Conservation (phyloP, 2,329 filamentous ascomycete genomes). For the Diaporthe capsici region DNA sequence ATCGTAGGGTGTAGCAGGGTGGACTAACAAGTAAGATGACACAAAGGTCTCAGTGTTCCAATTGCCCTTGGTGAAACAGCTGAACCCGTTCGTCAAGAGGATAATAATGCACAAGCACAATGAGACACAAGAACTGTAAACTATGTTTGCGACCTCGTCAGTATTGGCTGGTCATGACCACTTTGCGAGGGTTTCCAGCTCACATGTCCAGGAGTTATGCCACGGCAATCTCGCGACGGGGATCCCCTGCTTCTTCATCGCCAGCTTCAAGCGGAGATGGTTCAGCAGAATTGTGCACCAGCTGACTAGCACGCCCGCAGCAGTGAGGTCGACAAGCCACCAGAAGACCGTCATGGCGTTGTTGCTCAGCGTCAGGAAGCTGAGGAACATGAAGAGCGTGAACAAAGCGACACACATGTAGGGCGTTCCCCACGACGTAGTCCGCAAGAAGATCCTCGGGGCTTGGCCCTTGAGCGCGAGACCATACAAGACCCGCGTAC, state of each 20-base stretch:
- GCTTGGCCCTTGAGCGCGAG: slow-evolving; percentile 72
- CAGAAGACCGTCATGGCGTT: slow-evolving; percentile 74
- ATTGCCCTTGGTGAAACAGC: slow-evolving; percentile 71
- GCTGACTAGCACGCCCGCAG: slow-evolving; percentile 73
- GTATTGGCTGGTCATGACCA: not conserved
- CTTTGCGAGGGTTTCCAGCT: slow-evolving; percentile 46
- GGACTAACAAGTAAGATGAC: slow-evolving; percentile 72
- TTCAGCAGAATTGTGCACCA: slow-evolving; percentile 74
- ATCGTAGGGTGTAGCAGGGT: not conserved
- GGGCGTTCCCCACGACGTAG: slow-evolving; percentile 66
- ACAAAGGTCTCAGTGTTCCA: slow-evolving; percentile 72
- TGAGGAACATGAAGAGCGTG: slow-evolving; percentile 67
- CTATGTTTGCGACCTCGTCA: slow-evolving; percentile 50
- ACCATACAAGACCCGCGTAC: slow-evolving; percentile 71
- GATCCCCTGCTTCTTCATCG: slow-evolving; percentile 69
- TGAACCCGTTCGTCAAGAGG: slow-evolving; percentile 78
- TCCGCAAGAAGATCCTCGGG: slow-evolving; percentile 68
- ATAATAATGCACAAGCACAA: slow-evolving; percentile 74
- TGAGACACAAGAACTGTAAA: slow-evolving; percentile 72
- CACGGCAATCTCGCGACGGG: slow-evolving; percentile 66
- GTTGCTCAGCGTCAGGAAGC: slow-evolving; percentile 70
- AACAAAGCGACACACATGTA: slow-evolving; percentile 71
- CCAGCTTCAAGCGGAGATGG: slow-evolving; percentile 69
- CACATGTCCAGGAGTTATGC: slow-evolving; percentile 74
- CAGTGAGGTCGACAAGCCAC: slow-evolving; percentile 74